Evolutionary conservation across 306 rosid species (phyloP), one percentile per base, ranked within the genome.

Genomic region (Purshia tridentata): DNA sequence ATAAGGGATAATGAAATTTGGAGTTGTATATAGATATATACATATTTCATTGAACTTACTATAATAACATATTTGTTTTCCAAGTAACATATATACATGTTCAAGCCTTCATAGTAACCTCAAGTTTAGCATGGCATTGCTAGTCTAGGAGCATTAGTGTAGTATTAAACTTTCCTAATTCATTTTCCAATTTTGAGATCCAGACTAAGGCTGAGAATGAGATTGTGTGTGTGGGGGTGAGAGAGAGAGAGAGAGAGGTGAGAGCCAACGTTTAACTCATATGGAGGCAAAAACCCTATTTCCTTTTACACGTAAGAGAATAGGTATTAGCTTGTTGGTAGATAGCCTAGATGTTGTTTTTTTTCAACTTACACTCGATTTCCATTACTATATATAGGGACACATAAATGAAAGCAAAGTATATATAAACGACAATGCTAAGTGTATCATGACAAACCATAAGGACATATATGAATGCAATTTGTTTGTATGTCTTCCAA

Each of bases 361-460:
- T 57, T 58, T 6, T 12, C 65, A 59, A 59, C 44, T 59, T 35
- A 35, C 42, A 58, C 64, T 56, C 61, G 10, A 56, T 56, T 56
- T 22, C 57, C 57, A 5, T 8, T 18, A 9, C 19, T 52, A 52
- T 51, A 16, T 14, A 51, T 1, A 29, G 35, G 35, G 35, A 29
- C 35, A 29, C 35, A 23, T 23, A 29, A 29, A 29, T 29, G 35
- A 29, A 29, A 29, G 35, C 35, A 29, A 29, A 29, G 35, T 29
- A 29, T 1, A 29, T 1, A 53, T 16, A 53, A 53, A 18, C 58
- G 58, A 20, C 55, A 51, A 51, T 6, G 22, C 57, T 52, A 52
- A 29, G 57, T 52, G 57, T 6, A 52, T 8, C 57, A 3, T 52
- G 60, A 55, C 11, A 59, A 22, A 53, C 58, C 58, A 18, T 7